phyloP scores from a whole-genome alignment of 306 rosid genomes.

The Cucumis sativus region DNA sequence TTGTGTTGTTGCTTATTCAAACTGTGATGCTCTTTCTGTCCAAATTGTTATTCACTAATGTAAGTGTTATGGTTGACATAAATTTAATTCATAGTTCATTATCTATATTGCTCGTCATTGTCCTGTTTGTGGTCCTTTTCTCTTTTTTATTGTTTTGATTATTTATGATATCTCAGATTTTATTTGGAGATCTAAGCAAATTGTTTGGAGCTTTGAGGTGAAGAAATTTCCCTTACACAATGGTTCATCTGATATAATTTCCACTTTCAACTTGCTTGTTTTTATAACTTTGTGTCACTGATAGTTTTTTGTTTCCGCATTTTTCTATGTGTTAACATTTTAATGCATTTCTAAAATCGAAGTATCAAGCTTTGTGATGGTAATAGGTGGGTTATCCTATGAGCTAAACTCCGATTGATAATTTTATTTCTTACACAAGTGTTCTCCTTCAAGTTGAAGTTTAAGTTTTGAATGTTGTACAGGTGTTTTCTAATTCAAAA shows the following conservation, averaged over 20 bases:
- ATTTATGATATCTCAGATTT: not conserved
- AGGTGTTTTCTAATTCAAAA: too few relatives aligned
- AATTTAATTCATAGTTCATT: not conserved
- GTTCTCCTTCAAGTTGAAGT: not conserved
- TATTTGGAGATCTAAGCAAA: not conserved
- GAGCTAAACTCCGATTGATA: not conserved
- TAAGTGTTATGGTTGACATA: conserved; percentile 1
- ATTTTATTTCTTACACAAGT: not conserved
- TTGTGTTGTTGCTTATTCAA: not conserved
- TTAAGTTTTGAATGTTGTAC: not conserved
- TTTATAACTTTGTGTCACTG: not conserved
- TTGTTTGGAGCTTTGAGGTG: not conserved
- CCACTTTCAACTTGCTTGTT: not conserved
- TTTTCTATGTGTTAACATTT: not conserved
- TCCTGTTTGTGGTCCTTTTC: not conserved
- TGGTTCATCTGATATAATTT: not conserved
- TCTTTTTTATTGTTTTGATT: too few relatives aligned
- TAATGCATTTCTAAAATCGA: not conserved
- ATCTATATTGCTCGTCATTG: not conserved
- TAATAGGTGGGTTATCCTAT: too few relatives aligned
- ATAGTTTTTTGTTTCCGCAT: not conserved
- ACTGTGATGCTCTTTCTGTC: not conserved
- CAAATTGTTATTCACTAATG: not conserved
- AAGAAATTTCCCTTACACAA: not conserved
- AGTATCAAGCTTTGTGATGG: too few relatives aligned